Percentiles rank a stretch among this genome's conserved stretches.
Evolutionary conservation across 108 stramenopile species (phyloP).

Genomic region (Asterionellopsis glacialis): DNA sequence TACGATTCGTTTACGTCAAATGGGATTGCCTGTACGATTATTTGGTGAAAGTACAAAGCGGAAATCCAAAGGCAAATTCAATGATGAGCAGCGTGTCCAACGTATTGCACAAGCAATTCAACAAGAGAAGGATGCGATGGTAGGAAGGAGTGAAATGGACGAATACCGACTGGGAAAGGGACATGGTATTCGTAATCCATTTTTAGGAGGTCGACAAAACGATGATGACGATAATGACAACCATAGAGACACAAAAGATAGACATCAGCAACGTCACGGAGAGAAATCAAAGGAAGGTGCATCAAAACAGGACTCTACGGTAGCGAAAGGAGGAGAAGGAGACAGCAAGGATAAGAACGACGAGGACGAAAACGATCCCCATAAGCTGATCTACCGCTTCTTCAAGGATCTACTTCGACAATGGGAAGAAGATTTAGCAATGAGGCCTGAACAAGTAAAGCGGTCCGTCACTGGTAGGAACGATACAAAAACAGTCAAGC

Average conservation of each 20-base stretch:
- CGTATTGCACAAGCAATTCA: slow-evolving; percentile 51
- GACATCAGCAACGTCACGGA: slow-evolving; percentile 1
- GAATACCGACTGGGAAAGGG: slow-evolving; percentile 76
- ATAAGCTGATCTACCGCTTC: slow-evolving; percentile 70
- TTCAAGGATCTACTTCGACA: slow-evolving; percentile 80
- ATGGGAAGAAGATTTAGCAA: slow-evolving; percentile 84
- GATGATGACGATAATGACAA: slow-evolving; percentile 11
- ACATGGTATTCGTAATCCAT: slow-evolving; percentile 75
- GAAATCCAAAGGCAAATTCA: background rate
- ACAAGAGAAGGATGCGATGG: slow-evolving; percentile 37
- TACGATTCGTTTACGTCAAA: slow-evolving; percentile 39
- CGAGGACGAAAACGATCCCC: slow-evolving; percentile 46
- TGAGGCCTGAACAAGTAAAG: slow-evolving; percentile 55
- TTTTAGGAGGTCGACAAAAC: slow-evolving; percentile 43
- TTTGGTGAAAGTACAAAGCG: slow-evolving; percentile 52
- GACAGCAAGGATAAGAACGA: slow-evolving; percentile 12
- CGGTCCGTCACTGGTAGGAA: slow-evolving; percentile 66
- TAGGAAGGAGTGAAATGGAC: slow-evolving; percentile 51
- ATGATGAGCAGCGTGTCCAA: slow-evolving; percentile 22
- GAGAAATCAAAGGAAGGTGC: slow-evolving; percentile 7
- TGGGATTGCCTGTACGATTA: slow-evolving; percentile 65
- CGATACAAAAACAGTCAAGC: slow-evolving; percentile 90
- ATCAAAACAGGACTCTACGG: background rate
- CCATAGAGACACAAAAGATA: background rate
- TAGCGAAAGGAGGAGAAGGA: slow-evolving; percentile 6